These are phyloP conservation scores for Moricandia arvensis DNA, from an alignment of 345 rosid genomes.

Conservation along the genomic window DNA sequence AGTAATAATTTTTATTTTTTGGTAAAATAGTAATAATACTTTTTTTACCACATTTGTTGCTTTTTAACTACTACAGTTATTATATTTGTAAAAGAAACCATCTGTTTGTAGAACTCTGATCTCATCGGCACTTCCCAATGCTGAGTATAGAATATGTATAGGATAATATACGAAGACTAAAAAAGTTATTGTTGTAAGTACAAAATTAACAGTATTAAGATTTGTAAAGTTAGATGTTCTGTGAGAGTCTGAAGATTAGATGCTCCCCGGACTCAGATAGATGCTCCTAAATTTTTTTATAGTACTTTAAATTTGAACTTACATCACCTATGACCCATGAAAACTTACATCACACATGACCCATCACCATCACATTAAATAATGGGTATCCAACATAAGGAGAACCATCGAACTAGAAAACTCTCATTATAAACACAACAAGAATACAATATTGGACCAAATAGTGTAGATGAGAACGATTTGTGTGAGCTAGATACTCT, in stretches of 20 bases:
- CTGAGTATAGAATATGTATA: neutral
- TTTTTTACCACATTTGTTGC: neutral
- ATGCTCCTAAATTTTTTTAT: neutral
- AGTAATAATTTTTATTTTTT: neutral
- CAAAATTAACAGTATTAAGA: conserved; percentile 8
- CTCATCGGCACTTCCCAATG: conserved; percentile 22
- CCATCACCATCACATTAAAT: conserved; percentile 28
- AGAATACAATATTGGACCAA: neutral
- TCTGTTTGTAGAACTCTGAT: conserved; percentile 23
- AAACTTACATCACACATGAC: conserved; percentile 24
- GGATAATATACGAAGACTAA: neutral
- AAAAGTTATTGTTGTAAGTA: conserved; percentile 1
- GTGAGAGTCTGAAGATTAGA: conserved; percentile 12
- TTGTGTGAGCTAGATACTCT: neutral
- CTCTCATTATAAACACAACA: conserved; percentile 6
- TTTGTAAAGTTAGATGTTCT: conserved; percentile 19
- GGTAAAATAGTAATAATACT: too few relatives aligned
- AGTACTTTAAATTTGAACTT: neutral
- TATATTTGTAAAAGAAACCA: neutral
- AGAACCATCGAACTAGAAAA: conserved; percentile 18
- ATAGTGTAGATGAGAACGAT: neutral
- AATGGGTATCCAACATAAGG: conserved; percentile 8
- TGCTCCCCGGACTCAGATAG: conserved; percentile 16
- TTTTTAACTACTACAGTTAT: conserved; percentile 29
- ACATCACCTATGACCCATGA: conserved; percentile 14